A percentile compares a stretch with the other conserved stretches of the same genome.
These are phyloP conservation scores for Pyrenophora seminiperda DNA, from an alignment of 2,329 filamentous ascomycete species.

Conservation along the genomic window DNA sequence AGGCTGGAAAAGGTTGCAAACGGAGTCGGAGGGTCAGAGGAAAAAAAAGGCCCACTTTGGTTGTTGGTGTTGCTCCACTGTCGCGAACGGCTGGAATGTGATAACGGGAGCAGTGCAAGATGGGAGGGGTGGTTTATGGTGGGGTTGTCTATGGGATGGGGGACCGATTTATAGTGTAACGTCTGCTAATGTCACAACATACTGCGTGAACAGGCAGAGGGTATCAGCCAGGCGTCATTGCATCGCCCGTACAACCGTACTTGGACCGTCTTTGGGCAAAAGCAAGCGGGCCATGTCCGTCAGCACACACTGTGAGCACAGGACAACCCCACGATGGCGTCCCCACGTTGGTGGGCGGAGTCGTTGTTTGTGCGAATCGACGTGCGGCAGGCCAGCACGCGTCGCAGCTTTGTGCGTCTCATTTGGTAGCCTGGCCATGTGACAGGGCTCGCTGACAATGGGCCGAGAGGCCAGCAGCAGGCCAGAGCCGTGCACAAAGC, in stretches of 20 bases:
- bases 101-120: no score
- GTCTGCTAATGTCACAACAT: no score
- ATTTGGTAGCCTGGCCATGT: constrained; percentile 15
- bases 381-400: constrained; percentile 22
- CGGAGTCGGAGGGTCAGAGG: no score
- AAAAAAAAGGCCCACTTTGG: no score
- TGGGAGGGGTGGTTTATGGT: neutral
- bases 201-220: no score
- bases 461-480: constrained; percentile 12
- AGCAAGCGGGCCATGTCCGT: constrained; percentile 1
- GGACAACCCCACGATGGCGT: constrained; percentile 21
- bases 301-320: neutral
- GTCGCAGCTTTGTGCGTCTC: constrained; percentile 6
- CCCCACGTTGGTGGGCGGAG: constrained; percentile 20
- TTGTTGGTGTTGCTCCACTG: no score
- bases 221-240: neutral
- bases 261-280: neutral
- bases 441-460: constrained; percentile 12
- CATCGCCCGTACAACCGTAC: neutral
- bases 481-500: no score
- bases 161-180: no score
- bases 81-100: no score
- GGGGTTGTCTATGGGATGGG: neutral
- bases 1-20: no score
- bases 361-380: constrained; percentile 24